A percentile compares a stretch with the other conserved stretches of the same genome.
Evolutionary conservation across 495 filamentous ascomycete species (phyloP).

Genomic region (Neurospora sp.): DNA sequence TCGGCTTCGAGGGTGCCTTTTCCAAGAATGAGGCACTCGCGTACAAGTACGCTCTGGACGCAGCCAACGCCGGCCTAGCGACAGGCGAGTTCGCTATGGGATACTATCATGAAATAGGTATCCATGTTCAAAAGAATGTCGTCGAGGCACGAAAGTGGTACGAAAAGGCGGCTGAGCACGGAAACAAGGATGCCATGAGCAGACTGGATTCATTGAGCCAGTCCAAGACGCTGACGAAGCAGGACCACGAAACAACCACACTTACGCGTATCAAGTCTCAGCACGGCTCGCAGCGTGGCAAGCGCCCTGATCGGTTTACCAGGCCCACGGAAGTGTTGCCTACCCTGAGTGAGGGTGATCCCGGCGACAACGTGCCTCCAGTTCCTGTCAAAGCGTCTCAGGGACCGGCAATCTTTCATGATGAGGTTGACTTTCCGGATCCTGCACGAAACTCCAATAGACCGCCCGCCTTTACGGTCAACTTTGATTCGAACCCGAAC

Average conservation of each 20-base stretch:
- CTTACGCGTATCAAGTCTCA: slow-evolving; percentile 85
- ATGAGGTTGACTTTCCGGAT: slow-evolving; percentile 59
- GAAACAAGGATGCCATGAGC: slow-evolving; percentile 78
- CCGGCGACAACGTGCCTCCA: slow-evolving; percentile 1
- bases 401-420: slow-evolving; percentile 20
- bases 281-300: slow-evolving; percentile 74
- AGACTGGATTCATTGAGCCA: slow-evolving; percentile 78
- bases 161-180: slow-evolving; percentile 75
- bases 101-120: slow-evolving; percentile 95
- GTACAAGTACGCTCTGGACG: slow-evolving; percentile 80
- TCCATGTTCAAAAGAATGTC: slow-evolving; percentile 71
- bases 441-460: slow-evolving; percentile 35
- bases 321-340: slow-evolving; percentile 40
- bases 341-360: slow-evolving; percentile 31
- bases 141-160: slow-evolving; percentile 86
- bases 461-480: slow-evolving; percentile 36
- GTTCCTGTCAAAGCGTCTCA: slow-evolving; percentile 14
- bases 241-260: slow-evolving; percentile 87
- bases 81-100: slow-evolving; percentile 96
- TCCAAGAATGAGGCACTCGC: slow-evolving; percentile 92
- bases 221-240: slow-evolving; percentile 75
- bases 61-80: slow-evolving; percentile 65
- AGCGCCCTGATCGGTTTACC: slow-evolving; percentile 53
- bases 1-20: slow-evolving; percentile 83
- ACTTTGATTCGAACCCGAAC: slow-evolving; percentile 19